A percentile compares a stretch with the other conserved stretches of the same genome.
phyloP scores from a whole-genome alignment of 2,329 filamentous ascomycete species.

The Colletotrichum limetticola region DNA sequence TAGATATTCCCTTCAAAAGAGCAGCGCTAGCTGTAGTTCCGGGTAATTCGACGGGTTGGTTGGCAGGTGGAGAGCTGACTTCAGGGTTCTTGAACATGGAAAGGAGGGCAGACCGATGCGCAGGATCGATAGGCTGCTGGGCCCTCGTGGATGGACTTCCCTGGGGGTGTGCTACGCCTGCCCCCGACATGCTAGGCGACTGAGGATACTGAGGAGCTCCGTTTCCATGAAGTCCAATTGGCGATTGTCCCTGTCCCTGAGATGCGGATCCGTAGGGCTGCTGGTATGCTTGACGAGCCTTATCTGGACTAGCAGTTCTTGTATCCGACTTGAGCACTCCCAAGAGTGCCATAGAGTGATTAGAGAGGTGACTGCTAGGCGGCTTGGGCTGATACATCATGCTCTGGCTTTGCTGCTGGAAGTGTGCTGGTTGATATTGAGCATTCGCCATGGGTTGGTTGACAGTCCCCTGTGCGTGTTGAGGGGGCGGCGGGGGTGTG shows the following conservation, averaged over 20 bases:
- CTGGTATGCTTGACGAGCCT: background rate
- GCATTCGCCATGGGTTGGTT: conserved; percentile 9
- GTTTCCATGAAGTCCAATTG: background rate
- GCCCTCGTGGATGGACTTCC: conserved; percentile 18
- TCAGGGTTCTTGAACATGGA: conserved; percentile 63
- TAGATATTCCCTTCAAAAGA: conserved; percentile 21
- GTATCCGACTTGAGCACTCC: conserved; percentile 50
- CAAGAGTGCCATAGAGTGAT: conserved; percentile 50
- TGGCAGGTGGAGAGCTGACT: conserved; percentile 24
- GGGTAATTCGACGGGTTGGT: conserved; percentile 26
- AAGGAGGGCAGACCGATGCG: conserved; percentile 60
- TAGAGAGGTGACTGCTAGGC: conserved; percentile 40
- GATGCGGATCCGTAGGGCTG: background rate
- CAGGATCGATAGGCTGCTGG: conserved; percentile 42
- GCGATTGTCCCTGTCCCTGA: background rate
- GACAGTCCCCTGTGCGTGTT: conserved; percentile 20
- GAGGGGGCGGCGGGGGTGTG: conserved; percentile 35
- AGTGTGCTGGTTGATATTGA: conserved; percentile 12
- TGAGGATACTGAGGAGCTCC: conserved; percentile 2
- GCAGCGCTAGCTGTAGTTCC: conserved; percentile 25
- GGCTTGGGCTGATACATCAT: conserved; percentile 33
- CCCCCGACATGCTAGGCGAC: background rate
- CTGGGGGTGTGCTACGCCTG: background rate
- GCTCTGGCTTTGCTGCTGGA: conserved; percentile 34
- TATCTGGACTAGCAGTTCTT: conserved; percentile 3